A percentile compares a stretch with the other conserved stretches of the same genome.
Conservation (phyloP, 331 rosid species). For the Stylosanthes scabra region DNA sequence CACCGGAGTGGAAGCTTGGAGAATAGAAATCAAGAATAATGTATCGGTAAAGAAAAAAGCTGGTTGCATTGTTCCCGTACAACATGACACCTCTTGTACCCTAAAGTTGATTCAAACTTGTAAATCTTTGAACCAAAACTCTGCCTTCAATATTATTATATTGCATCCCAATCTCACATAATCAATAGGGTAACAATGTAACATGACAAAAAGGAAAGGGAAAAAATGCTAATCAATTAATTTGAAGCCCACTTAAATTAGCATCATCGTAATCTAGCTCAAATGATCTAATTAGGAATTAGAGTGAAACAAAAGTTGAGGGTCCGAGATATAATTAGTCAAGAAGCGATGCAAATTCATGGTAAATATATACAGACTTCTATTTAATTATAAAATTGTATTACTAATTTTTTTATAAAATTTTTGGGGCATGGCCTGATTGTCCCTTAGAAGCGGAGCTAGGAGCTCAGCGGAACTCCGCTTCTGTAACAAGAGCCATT, state of each 20-base stretch:
- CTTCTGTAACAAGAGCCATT: too few species aligned
- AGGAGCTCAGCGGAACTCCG: too few species aligned
- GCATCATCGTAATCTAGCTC: slow-evolving; percentile 33
- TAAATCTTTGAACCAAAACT: slow-evolving; percentile 27
- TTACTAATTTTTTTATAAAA: too few species aligned
- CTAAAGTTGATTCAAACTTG: slow-evolving; percentile 63
- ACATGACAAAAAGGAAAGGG: neutral
- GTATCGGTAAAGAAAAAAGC: slow-evolving; percentile 23
- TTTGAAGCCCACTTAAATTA: slow-evolving; percentile 18
- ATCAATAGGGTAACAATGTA: slow-evolving; percentile 51
- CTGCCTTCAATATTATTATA: slow-evolving; percentile 24
- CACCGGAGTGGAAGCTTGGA: slow-evolving; percentile 30
- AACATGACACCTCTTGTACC: slow-evolving; percentile 58
- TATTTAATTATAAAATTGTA: too few species aligned
- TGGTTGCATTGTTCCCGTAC: slow-evolving; percentile 63
- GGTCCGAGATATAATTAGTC: neutral
- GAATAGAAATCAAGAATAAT: slow-evolving; percentile 35
- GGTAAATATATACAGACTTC: too few species aligned
- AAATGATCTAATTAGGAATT: neutral
- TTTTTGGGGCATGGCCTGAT: too few species aligned
- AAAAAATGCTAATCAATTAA: neutral
- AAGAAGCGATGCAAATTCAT: too few species aligned
- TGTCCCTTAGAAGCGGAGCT: too few species aligned
- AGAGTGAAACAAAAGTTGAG: neutral
- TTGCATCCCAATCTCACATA: slow-evolving; percentile 46